Percentiles rank a stretch among this genome's conserved stretches.
Evolutionary conservation across 768 basidiomycete species (phyloP).

Genomic region (Pleurotus djamor): DNA sequence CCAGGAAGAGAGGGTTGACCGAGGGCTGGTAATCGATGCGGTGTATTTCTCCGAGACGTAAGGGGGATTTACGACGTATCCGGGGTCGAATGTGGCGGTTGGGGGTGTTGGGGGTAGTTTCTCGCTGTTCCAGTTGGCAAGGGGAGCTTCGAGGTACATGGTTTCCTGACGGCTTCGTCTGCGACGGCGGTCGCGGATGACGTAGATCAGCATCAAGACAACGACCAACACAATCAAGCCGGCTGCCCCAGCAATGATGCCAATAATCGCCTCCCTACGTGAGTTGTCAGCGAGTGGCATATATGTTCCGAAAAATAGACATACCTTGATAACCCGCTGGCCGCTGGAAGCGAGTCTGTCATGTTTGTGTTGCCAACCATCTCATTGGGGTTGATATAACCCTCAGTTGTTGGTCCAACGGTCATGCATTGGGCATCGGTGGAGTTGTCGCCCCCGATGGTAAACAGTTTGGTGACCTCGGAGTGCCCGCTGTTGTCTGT

Average conservation of each 20-base stretch:
- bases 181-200: constrained; percentile 37
- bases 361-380: background rate
- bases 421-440: constrained; percentile 17
- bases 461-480: constrained; percentile 41
- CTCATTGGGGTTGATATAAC: background rate
- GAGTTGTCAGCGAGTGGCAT: background rate
- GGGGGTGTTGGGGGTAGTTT: constrained; percentile 8
- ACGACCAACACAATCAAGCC: constrained; percentile 32
- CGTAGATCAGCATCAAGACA: constrained; percentile 40
- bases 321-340: constrained; percentile 7
- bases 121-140: constrained; percentile 3
- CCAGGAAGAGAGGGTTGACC: constrained; percentile 32
- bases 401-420: background rate
- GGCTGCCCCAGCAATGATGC: constrained; percentile 38
- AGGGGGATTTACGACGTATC: constrained; percentile 28
- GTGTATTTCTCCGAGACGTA: constrained; percentile 29
- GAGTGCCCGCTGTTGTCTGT: constrained; percentile 33
- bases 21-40: constrained; percentile 18
- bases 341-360: background rate
- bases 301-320: background rate
- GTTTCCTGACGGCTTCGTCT: constrained; percentile 15
- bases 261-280: constrained; percentile 42
- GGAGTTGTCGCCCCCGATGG: constrained; percentile 30
- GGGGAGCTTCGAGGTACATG: background rate
- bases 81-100: constrained; percentile 5